These are phyloP conservation scores for Linnemannia exigua DNA, from an alignment of 192 early-diverging fungal species.

Conservation along the genomic window DNA sequence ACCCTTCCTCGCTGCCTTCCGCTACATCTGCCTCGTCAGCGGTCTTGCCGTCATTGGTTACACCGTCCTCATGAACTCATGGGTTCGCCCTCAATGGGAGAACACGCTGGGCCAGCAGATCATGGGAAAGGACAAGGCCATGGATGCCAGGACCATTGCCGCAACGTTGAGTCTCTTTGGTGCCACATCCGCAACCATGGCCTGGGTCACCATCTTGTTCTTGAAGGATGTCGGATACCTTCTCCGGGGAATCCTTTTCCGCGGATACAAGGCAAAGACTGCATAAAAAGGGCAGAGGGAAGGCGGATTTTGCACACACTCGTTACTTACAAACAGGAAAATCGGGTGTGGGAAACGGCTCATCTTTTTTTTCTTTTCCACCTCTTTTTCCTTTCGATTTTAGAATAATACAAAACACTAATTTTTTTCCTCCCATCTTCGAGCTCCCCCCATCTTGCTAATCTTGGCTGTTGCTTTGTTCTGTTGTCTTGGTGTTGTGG, in stretches of 20 bases:
- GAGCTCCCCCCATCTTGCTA: too few relatives aligned
- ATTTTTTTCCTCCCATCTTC: too few relatives aligned
- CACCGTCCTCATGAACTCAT: slow-evolving; percentile 4
- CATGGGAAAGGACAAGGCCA: background rate
- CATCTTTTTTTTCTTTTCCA: background rate
- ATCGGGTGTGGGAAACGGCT: background rate
- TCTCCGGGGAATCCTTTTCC: background rate
- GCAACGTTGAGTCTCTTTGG: background rate
- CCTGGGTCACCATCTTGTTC: background rate
- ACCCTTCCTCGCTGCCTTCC: background rate
- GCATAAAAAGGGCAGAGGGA: background rate
- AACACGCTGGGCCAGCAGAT: background rate
- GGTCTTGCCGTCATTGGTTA: background rate
- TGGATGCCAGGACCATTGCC: background rate
- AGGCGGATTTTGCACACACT: background rate
- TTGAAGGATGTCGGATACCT: background rate
- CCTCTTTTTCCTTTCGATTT: too few relatives aligned
- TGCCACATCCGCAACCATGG: background rate
- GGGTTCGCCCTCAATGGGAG: slow-evolving; percentile 5
- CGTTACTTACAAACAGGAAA: too few relatives aligned
- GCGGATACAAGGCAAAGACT: background rate
- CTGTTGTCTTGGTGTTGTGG: background rate
- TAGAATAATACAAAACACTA: background rate
- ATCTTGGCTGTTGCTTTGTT: background rate
- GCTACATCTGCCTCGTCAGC: background rate